Conservation (phyloP, 768 basidiomycete genomes). For the Auricularia heimuer region DNA sequence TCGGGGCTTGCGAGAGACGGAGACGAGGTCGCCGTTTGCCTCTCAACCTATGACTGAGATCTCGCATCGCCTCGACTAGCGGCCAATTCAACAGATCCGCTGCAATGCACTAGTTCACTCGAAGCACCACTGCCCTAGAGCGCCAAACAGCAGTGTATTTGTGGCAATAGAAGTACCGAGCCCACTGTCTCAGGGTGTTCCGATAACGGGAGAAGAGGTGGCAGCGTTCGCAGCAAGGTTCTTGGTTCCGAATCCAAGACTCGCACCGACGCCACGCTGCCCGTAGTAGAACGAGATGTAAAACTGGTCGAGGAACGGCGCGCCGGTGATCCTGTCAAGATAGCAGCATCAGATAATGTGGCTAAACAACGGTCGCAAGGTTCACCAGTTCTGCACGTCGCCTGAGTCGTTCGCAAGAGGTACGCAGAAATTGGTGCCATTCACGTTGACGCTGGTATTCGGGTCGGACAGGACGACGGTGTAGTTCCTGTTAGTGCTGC, state of each 20-base stretch:
- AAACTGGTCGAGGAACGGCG: constrained; percentile 3
- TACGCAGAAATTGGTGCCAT: neutral
- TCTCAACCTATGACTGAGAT: no score
- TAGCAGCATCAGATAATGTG: neutral
- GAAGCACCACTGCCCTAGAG: no score
- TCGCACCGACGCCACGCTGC: neutral
- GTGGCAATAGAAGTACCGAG: neutral
- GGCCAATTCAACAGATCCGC: no score
- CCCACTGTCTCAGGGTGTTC: neutral
- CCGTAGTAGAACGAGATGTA: constrained; percentile 6
- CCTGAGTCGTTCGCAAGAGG: constrained; percentile 5
- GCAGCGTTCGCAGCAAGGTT: neutral
- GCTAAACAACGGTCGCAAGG: neutral
- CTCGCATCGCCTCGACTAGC: no score
- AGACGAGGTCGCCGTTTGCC: no score
- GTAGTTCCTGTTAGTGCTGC: constrained; percentile 1
- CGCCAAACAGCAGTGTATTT: no score
- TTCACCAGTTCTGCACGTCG: constrained; percentile 4
- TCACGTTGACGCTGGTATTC: neutral
- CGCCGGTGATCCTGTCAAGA: constrained; percentile 4
- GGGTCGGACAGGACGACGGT: neutral
- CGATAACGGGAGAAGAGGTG: neutral
- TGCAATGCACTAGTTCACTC: no score
- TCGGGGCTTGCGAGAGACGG: no score
- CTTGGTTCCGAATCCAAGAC: neutral